Evolutionary conservation across 257 asterid species (phyloP), one percentile per base, ranked within the genome.

Genomic region (Dorcoceras hygrometricum): DNA sequence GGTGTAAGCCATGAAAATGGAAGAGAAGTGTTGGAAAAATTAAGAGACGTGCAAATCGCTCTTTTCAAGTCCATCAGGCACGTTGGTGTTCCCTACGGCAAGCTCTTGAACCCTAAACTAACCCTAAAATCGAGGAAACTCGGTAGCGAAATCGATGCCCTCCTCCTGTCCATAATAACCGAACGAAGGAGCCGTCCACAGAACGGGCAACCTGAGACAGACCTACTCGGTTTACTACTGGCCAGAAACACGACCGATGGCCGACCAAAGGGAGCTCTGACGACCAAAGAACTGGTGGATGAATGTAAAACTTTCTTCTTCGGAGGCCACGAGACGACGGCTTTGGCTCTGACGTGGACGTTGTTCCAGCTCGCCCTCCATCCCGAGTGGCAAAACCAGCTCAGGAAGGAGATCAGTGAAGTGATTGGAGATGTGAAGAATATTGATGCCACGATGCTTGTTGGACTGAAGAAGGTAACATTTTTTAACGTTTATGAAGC

Each of bases 301-400:
- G 96, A 93, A 46, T 86, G 98, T 84, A 93, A 93, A 77, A 89
- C 98, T 1, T 89, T 93, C 57, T 93, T 93, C 82, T 93, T 93
- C 18, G 98, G 75, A 0, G 97, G 98, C 0, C 96, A 90, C 12
- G 99, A 93, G 75, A 93, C 99, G 18, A 90, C 95, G 0, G 95
- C 99, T 22, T 36, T 93, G 68, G 82, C 86, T n/a, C 83, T 93
- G 64, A 80, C 90, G 10, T 90, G 97, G 97, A 86, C 95, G 2
- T 34, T 90, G 77, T 79, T 93, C 57, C 80, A 85, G 46, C 81
- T 93, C 34, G 95, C 85, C 65, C 5, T 71, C 48, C 89, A 93
- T 54, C 88, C 92, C 0, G 76, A 80, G 36, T 93, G 98, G 98
- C 98, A 93, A 36, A 6, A 57, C 1, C 63, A 71, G 63, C 73